phyloP scores from a whole-genome alignment of 306 rosid genomes.

The Argentina anserina region DNA sequence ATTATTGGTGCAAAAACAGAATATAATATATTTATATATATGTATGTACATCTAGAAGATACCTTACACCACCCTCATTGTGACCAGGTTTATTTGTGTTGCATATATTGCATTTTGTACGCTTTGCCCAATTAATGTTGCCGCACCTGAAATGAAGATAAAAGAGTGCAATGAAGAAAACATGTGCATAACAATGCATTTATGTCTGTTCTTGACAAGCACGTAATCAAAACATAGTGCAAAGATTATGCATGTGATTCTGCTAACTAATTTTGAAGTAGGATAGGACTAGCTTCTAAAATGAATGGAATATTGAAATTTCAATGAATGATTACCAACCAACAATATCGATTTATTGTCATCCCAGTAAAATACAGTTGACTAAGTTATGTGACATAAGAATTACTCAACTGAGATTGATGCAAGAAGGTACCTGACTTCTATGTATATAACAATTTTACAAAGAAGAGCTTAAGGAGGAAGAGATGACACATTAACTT shows the following conservation, averaged over 20 bases:
- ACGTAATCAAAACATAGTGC: not conserved
- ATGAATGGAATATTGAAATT: not conserved
- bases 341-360: not conserved
- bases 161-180: slow-evolving; percentile 9
- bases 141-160: slow-evolving; percentile 67
- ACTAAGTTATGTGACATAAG: not conserved
- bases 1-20: slow-evolving; percentile 13
- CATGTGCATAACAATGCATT: slow-evolving; percentile 10
- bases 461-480: not conserved
- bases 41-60: no score
- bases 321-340: not conserved
- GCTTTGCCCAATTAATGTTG: slow-evolving; percentile 98
- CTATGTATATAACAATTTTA: not conserved
- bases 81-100: slow-evolving; percentile 96
- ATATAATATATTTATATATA: slow-evolving; percentile 17
- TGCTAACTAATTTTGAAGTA: not conserved
- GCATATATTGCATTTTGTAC: slow-evolving; percentile 93
- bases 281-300: not conserved
- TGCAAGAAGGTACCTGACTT: not conserved
- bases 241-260: not conserved
- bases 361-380: not conserved
- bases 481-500: slow-evolving; percentile 14
- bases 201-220: slow-evolving; percentile 2
- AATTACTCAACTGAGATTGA: not conserved
- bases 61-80: slow-evolving; percentile 98